Conservation (phyloP, 2,329 filamentous ascomycete genomes). For the Fusarium scirpi region DNA sequence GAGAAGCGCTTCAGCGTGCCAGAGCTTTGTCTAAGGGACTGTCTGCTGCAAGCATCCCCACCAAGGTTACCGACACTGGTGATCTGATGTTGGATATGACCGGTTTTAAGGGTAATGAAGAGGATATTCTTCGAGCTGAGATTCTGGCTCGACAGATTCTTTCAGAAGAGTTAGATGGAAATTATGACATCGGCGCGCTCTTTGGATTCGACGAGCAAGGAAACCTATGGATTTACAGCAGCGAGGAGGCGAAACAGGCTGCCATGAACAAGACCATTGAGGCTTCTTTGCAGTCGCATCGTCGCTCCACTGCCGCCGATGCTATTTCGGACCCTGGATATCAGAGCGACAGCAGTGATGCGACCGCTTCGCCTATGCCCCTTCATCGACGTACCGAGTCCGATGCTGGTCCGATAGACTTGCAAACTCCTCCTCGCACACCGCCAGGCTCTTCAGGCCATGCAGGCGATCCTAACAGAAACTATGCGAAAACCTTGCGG, state of each 20-base stretch:
- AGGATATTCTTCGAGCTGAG: slow-evolving; percentile 91
- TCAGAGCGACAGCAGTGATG: slow-evolving; percentile 85
- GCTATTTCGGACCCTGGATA: slow-evolving; percentile 93
- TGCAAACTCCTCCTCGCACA: slow-evolving; percentile 75
- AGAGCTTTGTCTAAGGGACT: slow-evolving; percentile 87
- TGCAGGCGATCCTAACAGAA: slow-evolving; percentile 78
- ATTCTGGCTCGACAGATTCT: slow-evolving; percentile 93
- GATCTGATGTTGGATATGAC: slow-evolving; percentile 99
- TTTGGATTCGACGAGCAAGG: slow-evolving; percentile 96
- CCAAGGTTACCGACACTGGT: slow-evolving; percentile 89
- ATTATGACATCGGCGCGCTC: slow-evolving; percentile 94
- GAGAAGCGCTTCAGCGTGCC: slow-evolving; percentile 85
- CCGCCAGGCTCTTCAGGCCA: slow-evolving; percentile 73
- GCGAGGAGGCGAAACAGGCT: slow-evolving; percentile 92
- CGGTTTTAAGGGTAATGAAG: slow-evolving; percentile 93
- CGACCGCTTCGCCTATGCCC: slow-evolving; percentile 61
- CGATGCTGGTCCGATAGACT: slow-evolving; percentile 65
- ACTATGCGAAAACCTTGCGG: slow-evolving; percentile 96
- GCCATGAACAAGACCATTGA: slow-evolving; percentile 76
- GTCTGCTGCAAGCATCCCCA: slow-evolving; percentile 90
- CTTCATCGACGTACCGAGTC: slow-evolving; percentile 75
- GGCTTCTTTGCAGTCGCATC: slow-evolving; percentile 59
- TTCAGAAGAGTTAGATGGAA: slow-evolving; percentile 90
- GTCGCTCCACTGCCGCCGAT: slow-evolving; percentile 73
- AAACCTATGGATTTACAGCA: slow-evolving; percentile 99